These are phyloP conservation scores for Komagataea norvegica DNA, from an alignment of 1,139 yeast species.

Conservation along the genomic window DNA sequence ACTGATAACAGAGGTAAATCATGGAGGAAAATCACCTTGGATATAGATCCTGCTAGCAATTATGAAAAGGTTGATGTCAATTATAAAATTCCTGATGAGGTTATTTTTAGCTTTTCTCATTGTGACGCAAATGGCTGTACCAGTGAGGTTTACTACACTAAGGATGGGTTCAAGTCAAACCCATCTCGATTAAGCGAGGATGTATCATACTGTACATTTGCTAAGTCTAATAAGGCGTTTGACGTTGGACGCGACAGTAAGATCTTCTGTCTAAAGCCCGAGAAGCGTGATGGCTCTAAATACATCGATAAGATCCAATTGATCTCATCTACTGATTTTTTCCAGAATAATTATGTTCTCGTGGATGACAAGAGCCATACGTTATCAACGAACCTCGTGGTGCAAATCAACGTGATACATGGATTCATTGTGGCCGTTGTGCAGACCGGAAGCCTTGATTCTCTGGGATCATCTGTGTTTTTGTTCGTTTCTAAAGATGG, in stretches of 20 bases:
- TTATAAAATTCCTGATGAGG: slow-evolving; percentile 36
- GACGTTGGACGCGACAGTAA: slow-evolving; percentile 38
- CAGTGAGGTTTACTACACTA: slow-evolving; percentile 42
- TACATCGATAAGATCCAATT: slow-evolving; percentile 41
- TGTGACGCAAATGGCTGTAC: slow-evolving; percentile 39
- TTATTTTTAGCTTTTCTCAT: slow-evolving; percentile 36
- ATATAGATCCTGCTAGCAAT: slow-evolving; percentile 20
- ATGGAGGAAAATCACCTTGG: slow-evolving; percentile 45
- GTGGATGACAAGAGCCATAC: slow-evolving; percentile 34
- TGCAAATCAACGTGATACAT: slow-evolving; percentile 45
- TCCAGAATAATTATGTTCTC: slow-evolving; percentile 34
- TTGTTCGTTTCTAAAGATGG: slow-evolving; percentile 61
- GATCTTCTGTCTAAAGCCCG: slow-evolving; percentile 46
- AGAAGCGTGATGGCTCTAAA: slow-evolving; percentile 41
- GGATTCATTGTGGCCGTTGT: slow-evolving; percentile 51
- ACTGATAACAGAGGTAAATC: slow-evolving; percentile 55
- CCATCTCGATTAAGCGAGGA: slow-evolving; percentile 34
- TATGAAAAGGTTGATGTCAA: slow-evolving; percentile 35
- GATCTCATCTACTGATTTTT: slow-evolving; percentile 50
- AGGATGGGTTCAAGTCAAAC: slow-evolving; percentile 46
- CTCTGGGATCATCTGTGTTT: slow-evolving; percentile 37
- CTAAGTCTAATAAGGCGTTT: slow-evolving; percentile 41
- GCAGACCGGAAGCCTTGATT: slow-evolving; percentile 42
- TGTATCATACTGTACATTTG: slow-evolving; percentile 44
- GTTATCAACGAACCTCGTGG: slow-evolving; percentile 32